Evolutionary conservation across 441 rosid genomes (phyloP), one percentile per base, ranked within the genome.

Genomic region (Gossypium davidsonii): DNA sequence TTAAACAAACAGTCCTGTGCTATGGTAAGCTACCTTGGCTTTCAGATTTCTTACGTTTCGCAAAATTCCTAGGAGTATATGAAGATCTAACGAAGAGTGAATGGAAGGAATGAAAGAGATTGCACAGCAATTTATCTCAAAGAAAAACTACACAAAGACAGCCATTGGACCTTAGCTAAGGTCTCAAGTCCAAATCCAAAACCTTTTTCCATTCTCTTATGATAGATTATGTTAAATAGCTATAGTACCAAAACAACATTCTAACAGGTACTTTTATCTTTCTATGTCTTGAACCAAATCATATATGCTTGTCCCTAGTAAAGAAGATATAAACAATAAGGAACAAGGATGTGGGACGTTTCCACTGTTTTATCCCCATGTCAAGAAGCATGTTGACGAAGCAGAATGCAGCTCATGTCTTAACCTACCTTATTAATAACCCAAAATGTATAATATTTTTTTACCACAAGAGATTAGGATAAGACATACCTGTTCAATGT

Each of bases 401-500:
- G 51, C 51, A 63, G 7, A 3, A 64, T 23, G 68, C 34, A 23
- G 67, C 63, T 25, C 18, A 56, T 3, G 34, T 31, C 55, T 72
- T 56, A 68, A 55, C 37, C 31, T 67, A 42, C 53, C 51, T 60
- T 48, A 67, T 14, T 28, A 11, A 55, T 46, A 48, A 4, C 53
- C 59, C 26, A 23, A 55, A 55, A 26, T 3, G 57, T 67, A 25
- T 15, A 34, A 28, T 6, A 3, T 31, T n/a, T 31, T 31, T 1
- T 6, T n/a, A 55, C 62, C 9, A 9, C 9, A 25, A 68, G 46
- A 7, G 63, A 52, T 8, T 34, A n/a, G 21, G 51, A 55, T 14
- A 57, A 78, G 75, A 64, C 79, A 67, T 88, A 94, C 98, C 98
- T 81, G 74, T 75, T 83, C 91, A 58, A 91, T 84, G 63, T 89